Conservation (phyloP, 208 protist species). For the Trypanosoma congolense region DNA sequence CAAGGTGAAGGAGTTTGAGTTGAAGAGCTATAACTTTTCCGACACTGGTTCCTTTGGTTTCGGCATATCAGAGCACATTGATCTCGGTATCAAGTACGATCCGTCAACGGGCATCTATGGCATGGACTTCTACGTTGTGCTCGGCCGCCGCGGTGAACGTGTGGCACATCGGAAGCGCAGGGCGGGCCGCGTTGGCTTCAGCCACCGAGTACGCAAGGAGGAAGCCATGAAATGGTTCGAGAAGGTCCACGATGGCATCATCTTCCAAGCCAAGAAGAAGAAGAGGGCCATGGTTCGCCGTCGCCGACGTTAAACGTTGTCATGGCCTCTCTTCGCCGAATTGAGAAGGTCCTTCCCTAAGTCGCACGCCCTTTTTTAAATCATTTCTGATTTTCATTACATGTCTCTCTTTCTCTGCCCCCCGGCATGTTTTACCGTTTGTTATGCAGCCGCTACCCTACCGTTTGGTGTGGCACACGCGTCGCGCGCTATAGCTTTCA, state of each 20-base stretch:
- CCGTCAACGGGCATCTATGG: constrained; percentile 99
- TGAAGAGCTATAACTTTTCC: constrained; percentile 96
- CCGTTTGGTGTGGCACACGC: too few species aligned
- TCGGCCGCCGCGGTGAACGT: constrained; percentile 95
- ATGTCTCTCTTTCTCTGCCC: not conserved
- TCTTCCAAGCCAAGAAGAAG: constrained; percentile 93
- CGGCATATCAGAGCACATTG: constrained; percentile 99
- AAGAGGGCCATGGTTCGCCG: constrained; percentile 98
- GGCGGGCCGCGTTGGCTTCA: constrained; percentile 82
- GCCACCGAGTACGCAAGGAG: constrained; percentile 95
- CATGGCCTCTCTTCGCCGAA: not conserved
- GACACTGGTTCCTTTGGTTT: constrained; percentile 99
- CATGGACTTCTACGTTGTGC: constrained; percentile 98
- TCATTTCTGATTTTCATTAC: constrained; percentile 13
- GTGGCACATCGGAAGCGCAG: constrained; percentile 91
- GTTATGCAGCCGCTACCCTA: too few species aligned
- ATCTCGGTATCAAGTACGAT: constrained; percentile 99
- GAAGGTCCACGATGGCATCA: constrained; percentile 97
- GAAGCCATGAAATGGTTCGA: constrained; percentile 99
- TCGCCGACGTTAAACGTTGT: constrained; percentile 95
- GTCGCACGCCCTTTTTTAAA: constrained; percentile 6
- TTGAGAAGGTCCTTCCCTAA: constrained; percentile 3
- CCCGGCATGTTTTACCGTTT: not conserved
- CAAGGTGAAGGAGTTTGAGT: constrained; percentile 99
- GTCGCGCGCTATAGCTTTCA: too few species aligned